These are phyloP conservation scores for Pythium sukuiense DNA, from an alignment of 352 stramenopile genomes.

Conservation along the genomic window DNA sequence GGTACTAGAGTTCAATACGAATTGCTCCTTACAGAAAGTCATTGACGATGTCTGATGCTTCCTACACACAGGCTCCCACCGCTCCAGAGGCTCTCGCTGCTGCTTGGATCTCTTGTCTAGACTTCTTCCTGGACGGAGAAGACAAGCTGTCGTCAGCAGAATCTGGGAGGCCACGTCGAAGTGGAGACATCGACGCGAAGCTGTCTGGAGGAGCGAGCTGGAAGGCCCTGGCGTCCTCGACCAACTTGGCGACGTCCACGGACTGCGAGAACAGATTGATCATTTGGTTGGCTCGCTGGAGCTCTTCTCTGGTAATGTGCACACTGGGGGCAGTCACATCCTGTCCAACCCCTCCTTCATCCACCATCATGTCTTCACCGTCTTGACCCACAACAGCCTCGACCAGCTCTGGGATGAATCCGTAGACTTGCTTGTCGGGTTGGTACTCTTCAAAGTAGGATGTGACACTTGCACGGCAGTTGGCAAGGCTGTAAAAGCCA, in stretches of 20 bases:
- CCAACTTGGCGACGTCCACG: constrained; percentile 25
- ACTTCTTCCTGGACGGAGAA: constrained; percentile 21
- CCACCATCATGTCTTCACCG: constrained; percentile 24
- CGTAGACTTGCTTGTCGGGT: constrained; percentile 67
- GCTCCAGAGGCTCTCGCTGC: constrained; percentile 36
- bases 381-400: constrained; percentile 23
- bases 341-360: constrained; percentile 8
- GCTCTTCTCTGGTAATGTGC: constrained; percentile 25
- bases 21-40: too few relatives aligned
- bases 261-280: constrained; percentile 29
- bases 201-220: not conserved
- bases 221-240: constrained; percentile 21
- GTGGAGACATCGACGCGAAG: not conserved
- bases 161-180: not conserved
- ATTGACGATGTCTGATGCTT: too few relatives aligned
- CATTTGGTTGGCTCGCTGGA: constrained; percentile 23
- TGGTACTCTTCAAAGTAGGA: constrained; percentile 91
- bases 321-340: constrained; percentile 1
- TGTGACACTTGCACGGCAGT: constrained; percentile 88
- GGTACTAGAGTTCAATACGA: constrained; percentile 11
- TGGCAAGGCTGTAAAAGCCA: constrained; percentile 94
- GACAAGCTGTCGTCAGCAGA: not conserved
- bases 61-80: constrained; percentile 29
- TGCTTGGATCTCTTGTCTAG: constrained; percentile 41
- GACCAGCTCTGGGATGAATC: constrained; percentile 78